A percentile compares a stretch with the other conserved stretches of the same genome.
phyloP scores from a whole-genome alignment of 345 rosid genomes.

The Hypericum perforatum region DNA sequence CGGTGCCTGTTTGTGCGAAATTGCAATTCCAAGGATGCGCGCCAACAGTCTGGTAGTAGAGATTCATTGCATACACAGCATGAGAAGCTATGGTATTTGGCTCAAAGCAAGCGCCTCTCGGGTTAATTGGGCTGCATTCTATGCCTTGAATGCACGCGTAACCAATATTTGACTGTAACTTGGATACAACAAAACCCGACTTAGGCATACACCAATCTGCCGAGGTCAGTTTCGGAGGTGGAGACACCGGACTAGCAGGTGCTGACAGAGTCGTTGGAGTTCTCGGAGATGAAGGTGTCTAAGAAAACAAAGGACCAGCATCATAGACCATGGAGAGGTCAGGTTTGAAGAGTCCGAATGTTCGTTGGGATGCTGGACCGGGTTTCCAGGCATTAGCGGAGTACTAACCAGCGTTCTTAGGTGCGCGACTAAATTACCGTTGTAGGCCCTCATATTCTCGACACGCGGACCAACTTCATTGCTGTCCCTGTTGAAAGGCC shows the following conservation, averaged over 20 bases:
- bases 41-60: constrained; percentile 47
- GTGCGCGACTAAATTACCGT: constrained; percentile 72
- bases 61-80: too few relatives aligned
- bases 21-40: constrained; percentile 49
- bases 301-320: constrained; percentile 49
- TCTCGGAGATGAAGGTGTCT: constrained; percentile 20
- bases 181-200: constrained; percentile 34
- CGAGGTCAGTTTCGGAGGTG: constrained; percentile 30
- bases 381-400: constrained; percentile 90
- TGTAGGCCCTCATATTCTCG: constrained; percentile 77
- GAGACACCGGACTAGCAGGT: constrained; percentile 32
- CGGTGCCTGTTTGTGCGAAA: constrained; percentile 65
- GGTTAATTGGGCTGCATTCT: constrained; percentile 61
- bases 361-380: constrained; percentile 55
- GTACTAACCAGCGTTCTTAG: constrained; percentile 67
- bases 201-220: constrained; percentile 65
- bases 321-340: constrained; percentile 73
- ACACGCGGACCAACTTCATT: constrained; percentile 55
- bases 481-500: constrained; percentile 86
- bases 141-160: constrained; percentile 67
- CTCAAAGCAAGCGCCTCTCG: constrained; percentile 79
- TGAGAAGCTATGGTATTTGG: constrained; percentile 64
- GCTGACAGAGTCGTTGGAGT: constrained; percentile 22
- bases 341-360: too few relatives aligned
- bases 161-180: constrained; percentile 65